Base-by-base conservation (phyloP, 2,329 filamentous ascomycete genomes). In the Exophiala calicioides region DNA sequence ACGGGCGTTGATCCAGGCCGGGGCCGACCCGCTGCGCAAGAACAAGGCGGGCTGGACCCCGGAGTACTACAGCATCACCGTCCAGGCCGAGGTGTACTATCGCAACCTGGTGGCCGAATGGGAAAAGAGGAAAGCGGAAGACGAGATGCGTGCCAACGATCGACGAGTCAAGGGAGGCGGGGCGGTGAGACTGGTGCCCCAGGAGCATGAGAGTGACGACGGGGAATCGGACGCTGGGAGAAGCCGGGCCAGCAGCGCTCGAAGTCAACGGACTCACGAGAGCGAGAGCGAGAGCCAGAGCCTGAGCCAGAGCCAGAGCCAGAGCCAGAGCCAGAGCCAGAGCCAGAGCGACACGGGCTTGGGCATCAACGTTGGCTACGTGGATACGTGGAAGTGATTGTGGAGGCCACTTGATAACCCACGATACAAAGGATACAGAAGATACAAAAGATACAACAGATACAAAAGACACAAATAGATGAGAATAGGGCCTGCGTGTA, bases 1-100 rank as follows among this genome's bases (percentile, higher is more conserved):
- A 44, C 76, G 89, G 32, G 85, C 89, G 26, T 72, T 95, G 42
- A 75, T 95, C 9, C 82, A 85, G 3, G 87, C 86, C 1, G 89
- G 89, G 8, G 88, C 89, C 0, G 84, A 90, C 57, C 80, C 86
- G 0, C 76, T 85, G 44, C 80, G 80, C 44, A 76, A 77, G 57
- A 95, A 95, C 62, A 71, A 81, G 2, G 88, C 84, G 74, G 84
- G 81, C 62, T 94, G 89, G 87, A 90, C 84, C 1, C 85, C 90
- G 0, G 77, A 90, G n/a, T 81, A 84, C 13, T 95, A 95, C 65
- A 88, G 84, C 53, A 82, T 86, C 10, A 91, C 86, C 0, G 84
- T 89, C 5, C 85, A 89, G 62, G 87, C 88, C 1, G 88, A 94
- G 67, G 85, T 90, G 1, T 93, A 94, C 63, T 83, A 93, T 52